Base-by-base conservation (phyloP, 805 yeast species). In the Yarrowia hollandica region DNA sequence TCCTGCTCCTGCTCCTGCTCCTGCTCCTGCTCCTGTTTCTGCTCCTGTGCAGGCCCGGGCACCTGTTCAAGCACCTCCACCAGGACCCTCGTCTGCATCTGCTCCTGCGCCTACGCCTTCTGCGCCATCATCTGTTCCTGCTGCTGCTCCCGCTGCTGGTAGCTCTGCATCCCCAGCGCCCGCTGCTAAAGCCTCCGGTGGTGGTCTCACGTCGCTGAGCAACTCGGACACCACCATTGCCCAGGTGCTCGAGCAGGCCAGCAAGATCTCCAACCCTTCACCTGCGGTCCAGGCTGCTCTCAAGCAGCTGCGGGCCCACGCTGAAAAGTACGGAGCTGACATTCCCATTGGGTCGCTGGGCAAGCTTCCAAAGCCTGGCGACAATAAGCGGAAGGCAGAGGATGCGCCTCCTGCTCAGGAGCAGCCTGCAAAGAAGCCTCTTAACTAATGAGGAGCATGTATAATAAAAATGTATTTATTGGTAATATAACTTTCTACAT, bases 231-330 rank as follows among this genome's bases (percentile, higher is more conserved):
- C 64, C 18, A 50, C 70, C 37, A 71, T 72, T 60, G 65, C 71
- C n/a, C 68, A 70, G 60, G 64, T 72, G 18, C 62, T 72, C 16
- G 72, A 68, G 6, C 67, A 70, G 63, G 75, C 75, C 21, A 71
- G 68, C 60, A 69, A 69, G 58, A 71, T 72, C 39, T 66, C 65
- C 22, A 72, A 71, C 59, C 75, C 75, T 14, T 62, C 71, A 5
- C 69, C 72, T 6, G 65, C 67, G 23, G 67, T 72, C 19, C 61
- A 63, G 41, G 70, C 70, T 30, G 73, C 73, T 41, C 63, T 72
- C 38, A 68, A 67, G 57, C 73, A 71, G 61, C 68, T 72, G 16
- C 63, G 68, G 42, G 69, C 67, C 6, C 74, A 72, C 61, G 66
- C 66, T 3, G 60, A 60, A 23, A 61, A 60, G 58, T 48, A 64